Evolutionary conservation across 176 grass and related monocot genomes (phyloP).

Genomic region (Carex pumila): DNA sequence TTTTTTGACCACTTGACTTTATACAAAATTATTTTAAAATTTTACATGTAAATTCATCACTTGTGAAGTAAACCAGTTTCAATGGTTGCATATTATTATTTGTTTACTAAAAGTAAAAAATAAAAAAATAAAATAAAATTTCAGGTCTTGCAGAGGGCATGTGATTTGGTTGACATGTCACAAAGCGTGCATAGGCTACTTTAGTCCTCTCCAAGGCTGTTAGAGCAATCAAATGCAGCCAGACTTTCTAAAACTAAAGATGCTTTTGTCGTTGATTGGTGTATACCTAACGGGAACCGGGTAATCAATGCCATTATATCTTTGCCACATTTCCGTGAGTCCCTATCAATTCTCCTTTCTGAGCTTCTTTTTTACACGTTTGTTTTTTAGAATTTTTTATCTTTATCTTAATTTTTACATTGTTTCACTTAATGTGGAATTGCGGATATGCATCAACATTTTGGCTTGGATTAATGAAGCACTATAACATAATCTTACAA

Average conservation of each 20-base stretch:
- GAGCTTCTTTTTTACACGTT: not conserved
- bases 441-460: too few relatives aligned
- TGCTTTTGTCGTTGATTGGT: not conserved
- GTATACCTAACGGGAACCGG: conserved; percentile 5
- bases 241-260: not conserved
- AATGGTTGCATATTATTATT: too few relatives aligned
- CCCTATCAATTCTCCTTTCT: conserved; percentile 2
- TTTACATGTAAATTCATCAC: too few relatives aligned
- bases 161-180: not conserved
- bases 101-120: too few relatives aligned
- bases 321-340: not conserved
- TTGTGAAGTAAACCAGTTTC: too few relatives aligned
- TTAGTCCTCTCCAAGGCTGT: not conserved
- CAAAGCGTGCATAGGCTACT: not conserved
- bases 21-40: too few relatives aligned
- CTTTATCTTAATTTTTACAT: not conserved
- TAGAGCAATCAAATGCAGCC: not conserved
- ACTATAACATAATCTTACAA: too few relatives aligned
- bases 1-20: too few relatives aligned
- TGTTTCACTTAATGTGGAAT: too few relatives aligned
- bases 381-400: not conserved
- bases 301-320: conserved; percentile 13
- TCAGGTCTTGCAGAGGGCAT: not conserved
- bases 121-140: not conserved
- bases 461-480: too few relatives aligned